Percentiles rank a stretch among this genome's conserved stretches.
These are phyloP conservation scores for Thelonectria rubi DNA, from an alignment of 2,329 filamentous ascomycete species.

Conservation along the genomic window DNA sequence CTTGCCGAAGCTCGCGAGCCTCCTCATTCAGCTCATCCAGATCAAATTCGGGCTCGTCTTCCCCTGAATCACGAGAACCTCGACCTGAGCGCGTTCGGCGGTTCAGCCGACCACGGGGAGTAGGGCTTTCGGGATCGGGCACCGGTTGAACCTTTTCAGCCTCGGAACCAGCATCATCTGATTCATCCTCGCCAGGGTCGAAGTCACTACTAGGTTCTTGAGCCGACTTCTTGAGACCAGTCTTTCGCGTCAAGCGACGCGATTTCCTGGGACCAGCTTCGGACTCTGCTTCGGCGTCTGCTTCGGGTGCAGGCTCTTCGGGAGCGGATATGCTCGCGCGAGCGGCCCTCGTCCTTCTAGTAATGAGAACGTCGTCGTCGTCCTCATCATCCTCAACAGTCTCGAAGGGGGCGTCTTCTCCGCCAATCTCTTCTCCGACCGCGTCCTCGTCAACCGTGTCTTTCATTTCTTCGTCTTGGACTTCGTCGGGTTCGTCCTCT, in stretches of 20 bases:
- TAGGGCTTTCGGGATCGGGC: constrained; percentile 58
- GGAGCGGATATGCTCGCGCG: constrained; percentile 45
- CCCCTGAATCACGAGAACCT: constrained; percentile 64
- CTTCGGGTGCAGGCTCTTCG: constrained; percentile 40
- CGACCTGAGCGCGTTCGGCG: constrained; percentile 55
- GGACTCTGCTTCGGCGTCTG: constrained; percentile 40
- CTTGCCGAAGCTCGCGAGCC: constrained; percentile 67
- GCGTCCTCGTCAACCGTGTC: constrained; percentile 40
- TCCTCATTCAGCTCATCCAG: constrained; percentile 73
- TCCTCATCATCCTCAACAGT: constrained; percentile 52
- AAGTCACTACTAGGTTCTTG: constrained; percentile 69
- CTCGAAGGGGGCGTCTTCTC: constrained; percentile 44
- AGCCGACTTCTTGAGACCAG: constrained; percentile 53
- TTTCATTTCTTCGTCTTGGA: constrained; percentile 32
- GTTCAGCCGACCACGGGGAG: constrained; percentile 58
- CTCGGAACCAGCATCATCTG: constrained; percentile 61
- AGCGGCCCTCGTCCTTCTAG: constrained; percentile 55
- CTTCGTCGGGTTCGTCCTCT: constrained; percentile 44
- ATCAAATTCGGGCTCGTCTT: constrained; percentile 67
- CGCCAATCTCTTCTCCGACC: constrained; percentile 44
- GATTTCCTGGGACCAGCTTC: constrained; percentile 46
- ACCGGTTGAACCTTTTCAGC: constrained; percentile 51
- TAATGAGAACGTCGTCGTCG: constrained; percentile 60
- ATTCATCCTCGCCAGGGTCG: constrained; percentile 65
- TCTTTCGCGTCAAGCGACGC: constrained; percentile 59